Base-by-base conservation (phyloP, 75 land plant species). In the Azolla pinnata region DNA sequence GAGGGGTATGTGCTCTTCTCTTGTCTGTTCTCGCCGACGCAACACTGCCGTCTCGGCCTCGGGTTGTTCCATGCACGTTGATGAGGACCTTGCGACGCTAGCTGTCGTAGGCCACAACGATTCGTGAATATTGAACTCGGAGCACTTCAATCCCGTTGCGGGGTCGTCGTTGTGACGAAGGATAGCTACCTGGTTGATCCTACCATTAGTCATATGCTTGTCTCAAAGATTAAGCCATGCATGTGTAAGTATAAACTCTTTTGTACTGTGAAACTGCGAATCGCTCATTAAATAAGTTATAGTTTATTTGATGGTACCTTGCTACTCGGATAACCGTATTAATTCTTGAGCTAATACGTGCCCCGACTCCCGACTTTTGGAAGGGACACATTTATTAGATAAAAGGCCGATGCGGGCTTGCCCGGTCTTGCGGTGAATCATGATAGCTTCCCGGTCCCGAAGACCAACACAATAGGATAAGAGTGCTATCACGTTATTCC, bases 261-360 rank as follows among this genome's bases (percentile, higher is more conserved):
- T n/a, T n/a, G n/a, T n/a, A n/a, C n/a, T n/a, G n/a, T n/a, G n/a
- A n/a, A n/a, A n/a, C n/a, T n/a, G n/a, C n/a, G n/a, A n/a, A n/a
- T 35, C 10, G 40, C 40, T 35, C 40, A 35, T 35, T 35, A n/a
- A n/a, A n/a, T n/a, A n/a, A n/a, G 40, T 35, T 35, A 35, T 35
- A 35, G 40, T 35, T 35, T 35, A 5, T 35, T 35, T 35, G 40
- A 35, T 35, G 10, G 40, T 35, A 35, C 40, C 40, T 35, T 35
- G 40, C 40, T 35, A 35, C 40, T 35, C 40, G 12, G 40, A 35
- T 35, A 35, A 35, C 40, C 40, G 40, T 35, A 35, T 35, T 35
- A 35, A 35, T 35, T 35, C 40, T 35, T 5, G 40, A 35, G 40
- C 40, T 35, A 35, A 35, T 35, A 35, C 40, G 40, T 35, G 40